Base-by-base conservation (phyloP, 345 rosid species). In the Draba incana region DNA sequence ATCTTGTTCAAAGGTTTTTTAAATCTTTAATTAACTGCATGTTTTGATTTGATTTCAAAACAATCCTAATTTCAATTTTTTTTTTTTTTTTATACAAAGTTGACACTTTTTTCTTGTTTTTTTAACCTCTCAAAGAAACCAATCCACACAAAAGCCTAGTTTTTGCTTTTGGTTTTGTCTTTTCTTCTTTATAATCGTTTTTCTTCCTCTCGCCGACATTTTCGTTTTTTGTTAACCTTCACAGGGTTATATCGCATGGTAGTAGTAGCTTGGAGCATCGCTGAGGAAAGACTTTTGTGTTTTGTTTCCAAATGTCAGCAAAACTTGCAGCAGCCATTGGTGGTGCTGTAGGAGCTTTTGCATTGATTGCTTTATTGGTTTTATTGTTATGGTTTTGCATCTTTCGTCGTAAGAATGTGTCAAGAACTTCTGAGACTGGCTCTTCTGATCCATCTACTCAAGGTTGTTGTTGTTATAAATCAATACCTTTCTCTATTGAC, bases 321-420 rank as follows among this genome's bases (percentile, higher is more conserved):
- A 61, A 68, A 84, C 92, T 85, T 84, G 91, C 91, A 79, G 91
- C 85, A 71, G 77, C 85, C 81, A 58, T 87, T 70, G 98, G 98
- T 75, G 90, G 92, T 81, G 96, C 86, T 88, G 89, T 86, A 78
- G 98, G 98, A 90, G 88, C 90, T 82, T 77, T 88, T 83, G 83
- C 88, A 80, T 82, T 93, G 73, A 79, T 84, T 78, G 88, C 82
- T 71, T 68, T 85, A 30, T 72, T 77, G 42, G 57, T 77, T 72
- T 77, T 84, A 52, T 63, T 86, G 58, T 12, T 88, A 10, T 92
- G 91, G 93, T 80, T 85, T 74, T 90, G 81, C 64, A 56, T 86
- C 54, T 84, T 47, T 80, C 84, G 42, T 57, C 80, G 77, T 63
- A 78, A 57, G 54, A 83, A 71, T 52, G 68, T 64, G 23, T 85